Evolutionary conservation across 2,329 filamentous ascomycete species (phyloP).

Genomic region (Trichoderma sp.): DNA sequence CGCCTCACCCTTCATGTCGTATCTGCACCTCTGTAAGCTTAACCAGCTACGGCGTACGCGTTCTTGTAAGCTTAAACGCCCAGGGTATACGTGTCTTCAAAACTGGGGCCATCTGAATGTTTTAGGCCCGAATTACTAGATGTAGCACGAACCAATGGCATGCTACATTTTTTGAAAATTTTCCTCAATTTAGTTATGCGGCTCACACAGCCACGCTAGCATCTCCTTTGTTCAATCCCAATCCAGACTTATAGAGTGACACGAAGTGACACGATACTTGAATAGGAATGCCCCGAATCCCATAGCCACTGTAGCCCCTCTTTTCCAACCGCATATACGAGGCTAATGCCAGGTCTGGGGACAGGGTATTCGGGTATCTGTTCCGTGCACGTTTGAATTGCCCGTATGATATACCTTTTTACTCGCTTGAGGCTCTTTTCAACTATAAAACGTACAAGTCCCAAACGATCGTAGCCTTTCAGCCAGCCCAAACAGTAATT

Average conservation of each 20-base stretch:
- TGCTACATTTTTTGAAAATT: neutral
- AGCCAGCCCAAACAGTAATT: neutral
- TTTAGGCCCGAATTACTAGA: neutral
- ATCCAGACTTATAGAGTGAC: neutral
- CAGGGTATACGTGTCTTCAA: neutral
- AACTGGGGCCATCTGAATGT: neutral
- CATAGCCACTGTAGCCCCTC: neutral
- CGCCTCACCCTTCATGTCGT: neutral
- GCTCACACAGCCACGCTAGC: neutral
- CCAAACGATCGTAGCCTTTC: neutral
- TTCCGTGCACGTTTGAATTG: neutral
- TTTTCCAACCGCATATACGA: neutral
- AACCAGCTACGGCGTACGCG: neutral
- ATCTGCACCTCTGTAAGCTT: neutral
- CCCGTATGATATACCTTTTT: neutral
- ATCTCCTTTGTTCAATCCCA: neutral
- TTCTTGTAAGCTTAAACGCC: neutral
- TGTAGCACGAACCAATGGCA: neutral
- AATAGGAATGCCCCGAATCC: neutral
- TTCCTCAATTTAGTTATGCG: neutral
- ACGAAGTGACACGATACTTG: neutral
- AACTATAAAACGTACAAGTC: neutral
- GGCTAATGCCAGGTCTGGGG: neutral
- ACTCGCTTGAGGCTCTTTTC: neutral
- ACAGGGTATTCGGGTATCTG: neutral